These are phyloP conservation scores for Fusarium acutatum DNA, from an alignment of 2,329 filamentous ascomycete species.

Conservation along the genomic window DNA sequence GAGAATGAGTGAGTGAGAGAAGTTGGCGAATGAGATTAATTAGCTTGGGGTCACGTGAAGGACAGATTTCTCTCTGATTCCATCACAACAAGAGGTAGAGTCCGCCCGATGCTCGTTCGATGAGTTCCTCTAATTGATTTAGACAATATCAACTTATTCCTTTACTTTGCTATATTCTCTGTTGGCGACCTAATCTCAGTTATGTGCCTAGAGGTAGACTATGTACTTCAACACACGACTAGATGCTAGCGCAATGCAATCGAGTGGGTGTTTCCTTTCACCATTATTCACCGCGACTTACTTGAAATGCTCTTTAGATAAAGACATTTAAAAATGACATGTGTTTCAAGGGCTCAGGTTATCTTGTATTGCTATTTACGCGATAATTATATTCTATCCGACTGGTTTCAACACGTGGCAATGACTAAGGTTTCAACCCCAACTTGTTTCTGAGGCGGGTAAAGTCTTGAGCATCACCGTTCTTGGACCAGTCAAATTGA, in stretches of 20 bases:
- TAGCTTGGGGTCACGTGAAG: not conserved
- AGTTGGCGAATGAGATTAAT: not conserved
- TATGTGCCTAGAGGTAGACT: too few species aligned
- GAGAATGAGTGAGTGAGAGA: not conserved
- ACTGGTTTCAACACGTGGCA: accelerated
- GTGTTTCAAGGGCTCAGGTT: not conserved
- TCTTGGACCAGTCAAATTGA: not conserved
- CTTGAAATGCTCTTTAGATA: too few species aligned
- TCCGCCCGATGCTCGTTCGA: too few species aligned
- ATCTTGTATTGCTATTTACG: not conserved
- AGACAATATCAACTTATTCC: not conserved
- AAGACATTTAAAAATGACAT: too few species aligned
- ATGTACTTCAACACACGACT: too few species aligned
- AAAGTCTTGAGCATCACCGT: not conserved
- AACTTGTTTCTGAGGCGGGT: not conserved
- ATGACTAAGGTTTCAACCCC: not conserved
- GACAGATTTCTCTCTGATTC: not conserved
- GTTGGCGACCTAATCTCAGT: too few species aligned
- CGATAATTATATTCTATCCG: not conserved
- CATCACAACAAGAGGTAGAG: not conserved
- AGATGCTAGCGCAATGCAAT: too few species aligned
- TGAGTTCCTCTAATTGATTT: too few species aligned
- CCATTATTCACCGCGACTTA: too few species aligned
- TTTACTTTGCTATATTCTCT: not conserved
- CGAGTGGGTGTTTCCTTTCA: too few species aligned